A percentile compares a stretch with the other conserved stretches of the same genome.
Evolutionary conservation across 495 filamentous ascomycete genomes (phyloP).

Genomic region (Collariella sp.): DNA sequence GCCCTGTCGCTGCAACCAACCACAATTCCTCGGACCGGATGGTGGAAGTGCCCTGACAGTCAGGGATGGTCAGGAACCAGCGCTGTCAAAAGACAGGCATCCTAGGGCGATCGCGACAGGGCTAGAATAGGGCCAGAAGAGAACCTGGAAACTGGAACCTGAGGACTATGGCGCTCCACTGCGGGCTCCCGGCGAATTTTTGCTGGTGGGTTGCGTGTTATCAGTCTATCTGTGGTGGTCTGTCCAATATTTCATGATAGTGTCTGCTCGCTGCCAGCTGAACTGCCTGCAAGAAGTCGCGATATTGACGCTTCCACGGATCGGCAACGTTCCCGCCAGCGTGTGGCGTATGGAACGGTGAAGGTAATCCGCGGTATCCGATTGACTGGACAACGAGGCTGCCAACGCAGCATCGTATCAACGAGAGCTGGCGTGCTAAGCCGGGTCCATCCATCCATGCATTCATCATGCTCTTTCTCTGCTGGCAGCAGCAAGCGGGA

Average conservation of each 20-base stretch:
- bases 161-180: no score
- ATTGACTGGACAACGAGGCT: not conserved
- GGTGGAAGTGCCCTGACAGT: no score
- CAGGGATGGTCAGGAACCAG: not conserved
- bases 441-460: not conserved
- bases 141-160: not conserved
- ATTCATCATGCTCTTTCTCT: not conserved
- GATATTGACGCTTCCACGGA: not conserved
- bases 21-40: no score
- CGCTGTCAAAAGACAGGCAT: not conserved
- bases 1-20: no score
- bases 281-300: not conserved
- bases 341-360: no score
- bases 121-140: not conserved
- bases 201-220: no score
- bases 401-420: conserved; percentile 6
- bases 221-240: no score
- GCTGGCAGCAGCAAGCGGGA: not conserved
- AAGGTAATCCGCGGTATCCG: not conserved
- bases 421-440: not conserved
- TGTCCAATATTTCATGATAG: no score
- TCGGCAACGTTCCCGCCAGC: no score
- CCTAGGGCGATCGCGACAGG: not conserved
- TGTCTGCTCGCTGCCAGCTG: no score
- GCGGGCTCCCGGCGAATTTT: no score